phyloP scores from a whole-genome alignment of 495 filamentous ascomycete genomes.

The Lasiosphaeria miniovina region DNA sequence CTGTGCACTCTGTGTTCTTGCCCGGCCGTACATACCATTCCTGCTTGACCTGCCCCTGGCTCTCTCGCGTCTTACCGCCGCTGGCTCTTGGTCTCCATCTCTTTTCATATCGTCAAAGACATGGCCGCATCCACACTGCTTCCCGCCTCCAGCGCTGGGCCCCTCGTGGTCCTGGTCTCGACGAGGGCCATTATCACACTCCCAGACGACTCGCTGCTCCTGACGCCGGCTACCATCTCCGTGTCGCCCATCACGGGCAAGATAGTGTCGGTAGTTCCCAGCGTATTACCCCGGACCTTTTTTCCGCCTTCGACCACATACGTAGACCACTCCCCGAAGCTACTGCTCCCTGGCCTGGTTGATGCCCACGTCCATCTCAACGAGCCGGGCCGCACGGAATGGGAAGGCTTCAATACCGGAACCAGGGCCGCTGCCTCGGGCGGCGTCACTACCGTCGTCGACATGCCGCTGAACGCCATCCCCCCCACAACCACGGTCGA shows the following conservation, averaged over 20 bases:
- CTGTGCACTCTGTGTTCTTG: no score
- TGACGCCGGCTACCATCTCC: conserved; percentile 68
- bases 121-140: background rate
- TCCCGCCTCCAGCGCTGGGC: conserved; percentile 9
- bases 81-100: no score
- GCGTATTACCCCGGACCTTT: conserved; percentile 63
- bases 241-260: conserved; percentile 78
- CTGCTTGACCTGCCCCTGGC: no score
- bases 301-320: conserved; percentile 75
- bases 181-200: conserved; percentile 76
- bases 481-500: conserved; percentile 90
- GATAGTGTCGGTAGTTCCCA: conserved; percentile 73
- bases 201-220: conserved; percentile 49
- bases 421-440: conserved; percentile 93
- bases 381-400: conserved; percentile 95
- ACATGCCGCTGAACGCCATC: conserved; percentile 98
- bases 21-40: no score
- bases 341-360: conserved; percentile 87
- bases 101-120: background rate
- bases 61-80: no score
- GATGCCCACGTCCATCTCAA: conserved; percentile 98
- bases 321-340: conserved; percentile 78
- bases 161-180: conserved; percentile 68
- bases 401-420: conserved; percentile 95
- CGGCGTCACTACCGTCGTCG: conserved; percentile 95